Conservation (phyloP, 2,329 filamentous ascomycete species). For the Stromatinia cepivora region DNA sequence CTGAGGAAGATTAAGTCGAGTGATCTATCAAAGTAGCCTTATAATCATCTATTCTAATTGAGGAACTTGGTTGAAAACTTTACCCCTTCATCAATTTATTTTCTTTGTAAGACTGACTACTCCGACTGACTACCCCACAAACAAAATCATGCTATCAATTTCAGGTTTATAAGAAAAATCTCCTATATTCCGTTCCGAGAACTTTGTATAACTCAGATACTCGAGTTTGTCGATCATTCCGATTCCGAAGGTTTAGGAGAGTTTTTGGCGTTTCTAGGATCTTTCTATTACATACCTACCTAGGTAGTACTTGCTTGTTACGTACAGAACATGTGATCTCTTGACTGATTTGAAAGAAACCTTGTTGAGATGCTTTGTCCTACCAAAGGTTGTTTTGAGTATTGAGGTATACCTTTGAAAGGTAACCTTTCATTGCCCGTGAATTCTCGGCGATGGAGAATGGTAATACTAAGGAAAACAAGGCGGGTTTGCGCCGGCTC, state of each 20-base stretch:
- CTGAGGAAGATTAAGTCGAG: constrained; percentile 3
- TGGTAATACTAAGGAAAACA: background rate
- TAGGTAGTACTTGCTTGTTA: too few relatives aligned
- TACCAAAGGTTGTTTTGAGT: background rate
- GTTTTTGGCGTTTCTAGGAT: background rate
- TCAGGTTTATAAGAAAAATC: background rate
- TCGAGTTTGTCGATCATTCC: background rate
- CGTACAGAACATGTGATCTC: background rate
- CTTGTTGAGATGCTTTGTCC: background rate
- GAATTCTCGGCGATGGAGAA: background rate
- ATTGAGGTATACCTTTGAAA: background rate
- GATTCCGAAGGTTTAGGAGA: background rate
- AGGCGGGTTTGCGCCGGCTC: background rate
- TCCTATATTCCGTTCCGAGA: constrained; percentile 10
- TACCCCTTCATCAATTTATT: background rate
- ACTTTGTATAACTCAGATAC: background rate
- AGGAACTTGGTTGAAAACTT: background rate
- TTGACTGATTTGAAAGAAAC: background rate
- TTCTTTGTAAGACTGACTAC: background rate
- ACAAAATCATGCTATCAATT: constrained; percentile 2
- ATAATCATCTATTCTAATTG: background rate
- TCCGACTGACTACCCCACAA: background rate
- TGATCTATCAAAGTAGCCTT: background rate
- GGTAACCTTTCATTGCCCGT: background rate
- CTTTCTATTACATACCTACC: background rate